Percentiles rank a stretch among this genome's conserved stretches.
phyloP scores from a whole-genome alignment of 1,284 basidiomycete species.

The Abortiporus biennis region DNA sequence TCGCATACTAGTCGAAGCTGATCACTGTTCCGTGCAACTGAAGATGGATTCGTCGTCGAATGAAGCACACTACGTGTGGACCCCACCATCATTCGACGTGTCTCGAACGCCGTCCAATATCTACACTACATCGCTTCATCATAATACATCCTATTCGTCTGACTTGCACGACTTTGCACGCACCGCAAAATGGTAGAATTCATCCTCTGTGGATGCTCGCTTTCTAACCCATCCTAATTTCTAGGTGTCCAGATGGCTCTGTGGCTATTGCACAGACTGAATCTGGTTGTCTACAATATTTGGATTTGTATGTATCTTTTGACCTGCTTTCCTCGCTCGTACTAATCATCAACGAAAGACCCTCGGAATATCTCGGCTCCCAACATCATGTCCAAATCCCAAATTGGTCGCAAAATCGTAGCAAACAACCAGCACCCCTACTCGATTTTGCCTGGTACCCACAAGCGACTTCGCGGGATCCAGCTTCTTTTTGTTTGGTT shows the following conservation, averaged over 20 bases:
- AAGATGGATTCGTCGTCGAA: too few relatives aligned
- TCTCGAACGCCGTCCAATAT: too few relatives aligned
- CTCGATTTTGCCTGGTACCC: constrained; percentile 83
- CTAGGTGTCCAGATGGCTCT: not conserved
- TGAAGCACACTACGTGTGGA: too few relatives aligned
- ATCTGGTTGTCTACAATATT: not conserved
- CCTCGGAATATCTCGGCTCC: not conserved
- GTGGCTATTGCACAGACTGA: not conserved
- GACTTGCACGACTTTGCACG: not conserved
- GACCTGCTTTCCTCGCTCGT: not conserved
- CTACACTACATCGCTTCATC: too few relatives aligned
- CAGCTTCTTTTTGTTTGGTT: constrained; percentile 74
- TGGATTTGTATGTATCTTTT: not conserved
- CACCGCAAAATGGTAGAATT: not conserved
- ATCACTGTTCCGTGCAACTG: too few relatives aligned
- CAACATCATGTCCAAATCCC: not conserved
- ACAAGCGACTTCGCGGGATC: constrained; percentile 48
- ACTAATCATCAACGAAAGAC: too few relatives aligned
- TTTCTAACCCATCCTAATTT: not conserved
- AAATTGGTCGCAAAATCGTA: not conserved
- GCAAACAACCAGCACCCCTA: constrained; percentile 36
- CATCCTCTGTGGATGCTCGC: not conserved
- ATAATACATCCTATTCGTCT: constrained; percentile 1
- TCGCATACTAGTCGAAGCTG: too few relatives aligned
- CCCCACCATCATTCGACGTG: too few relatives aligned